Evolutionary conservation across 495 filamentous ascomycete species (phyloP), one percentile per base, ranked within the genome.

Genomic region (Diplogelasinospora grovesii): DNA sequence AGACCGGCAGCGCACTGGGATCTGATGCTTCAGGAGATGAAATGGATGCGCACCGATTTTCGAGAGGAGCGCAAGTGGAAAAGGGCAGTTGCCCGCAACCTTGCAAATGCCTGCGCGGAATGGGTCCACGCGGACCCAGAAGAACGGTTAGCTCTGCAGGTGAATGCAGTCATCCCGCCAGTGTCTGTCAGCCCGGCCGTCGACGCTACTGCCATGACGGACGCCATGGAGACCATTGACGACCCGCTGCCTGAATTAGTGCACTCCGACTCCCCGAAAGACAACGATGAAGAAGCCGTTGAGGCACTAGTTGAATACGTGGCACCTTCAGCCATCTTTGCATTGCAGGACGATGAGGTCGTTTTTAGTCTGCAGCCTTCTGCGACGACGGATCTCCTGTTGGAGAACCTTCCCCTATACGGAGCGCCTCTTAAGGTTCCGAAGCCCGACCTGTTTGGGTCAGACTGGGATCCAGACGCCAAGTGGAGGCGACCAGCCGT

Each of bases 31-130:
- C 74, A 86, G 47, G 86, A 98, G 63, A 85, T 89, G 77, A 94
- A 87, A 60, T 96, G 92, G 93, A 86, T 98, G 80, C 77, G 86
- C 25, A 95, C 86, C 2, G 92, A 98, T 65, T 97, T 97, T 52
- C 73, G 83, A 22, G 86, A 95, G 63, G 92, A 98, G 60, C 67
- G 86, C 20, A 94, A 93, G 57, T 95, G 86, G 87, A 96, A 96
- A 60, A 78, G 81, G 45, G 78, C 85, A 34, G 75, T 82, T 27
- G 88, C 89, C 2, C 78, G 77, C 37, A 82, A 80, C 36, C 70
- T 89, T 29, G 89, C 88, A 3, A 67, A 81, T 41, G 80, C 79
- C 55, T 96, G 89, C 62, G 83, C 83, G 1, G 81, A 88, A 50
- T 96, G 82, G 73, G 73, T 86, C 25, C 69, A 74, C 32, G 74